Base-by-base conservation (phyloP, 2,329 filamentous ascomycete species). In the Xylaria sp. region DNA sequence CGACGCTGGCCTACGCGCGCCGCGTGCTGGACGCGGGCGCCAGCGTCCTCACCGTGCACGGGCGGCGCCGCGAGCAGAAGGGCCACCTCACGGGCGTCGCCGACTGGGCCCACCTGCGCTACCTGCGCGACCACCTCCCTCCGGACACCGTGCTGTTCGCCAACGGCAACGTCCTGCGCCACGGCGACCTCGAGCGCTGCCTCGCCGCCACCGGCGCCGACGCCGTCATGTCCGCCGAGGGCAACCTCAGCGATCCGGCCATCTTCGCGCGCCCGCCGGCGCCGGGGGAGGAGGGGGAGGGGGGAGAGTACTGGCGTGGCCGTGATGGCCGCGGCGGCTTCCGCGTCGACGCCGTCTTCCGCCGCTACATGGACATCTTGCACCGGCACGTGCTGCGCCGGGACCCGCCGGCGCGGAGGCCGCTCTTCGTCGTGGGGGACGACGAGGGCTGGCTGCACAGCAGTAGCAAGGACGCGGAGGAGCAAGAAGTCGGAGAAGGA, bases 171-270 rank as follows among this genome's bases (percentile, higher is more conserved):
- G 88, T 97, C 34, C 76, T 99, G 54, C 88, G 90, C 69, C 81
- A 88, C 54, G 86, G 79, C 0, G 93, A 99, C 69, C 77, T 99
- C 9, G 82, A 88, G 46, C 76, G 76, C 18, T 97, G 93, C 67
- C 76, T 99, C 18, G 83, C 86, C 45, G 90, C 81, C 4, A 99
- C 94, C 1, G 92, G 92, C 1, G 93, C 88, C 1, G 94, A 99
- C 71, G 94, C 83, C 17, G 85, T 99, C 47, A 97, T 99, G 94
- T 93, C 89, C 62, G 94, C 94, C 4, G 94, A 99, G 73, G 94
- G 92, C 0, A 96, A 97, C 69, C 80, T 99, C 0, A 93, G 91
- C 67, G 91, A 99, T 68, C 94, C 94, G 0, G 86, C 85, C 2
- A 88, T 99, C 40, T 99, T 99, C 68, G 85, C 88, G 13, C 74